A percentile compares a stretch with the other conserved stretches of the same genome.
These are phyloP conservation scores for Viola odorata DNA, from an alignment of 345 rosid genomes.

Conservation along the genomic window DNA sequence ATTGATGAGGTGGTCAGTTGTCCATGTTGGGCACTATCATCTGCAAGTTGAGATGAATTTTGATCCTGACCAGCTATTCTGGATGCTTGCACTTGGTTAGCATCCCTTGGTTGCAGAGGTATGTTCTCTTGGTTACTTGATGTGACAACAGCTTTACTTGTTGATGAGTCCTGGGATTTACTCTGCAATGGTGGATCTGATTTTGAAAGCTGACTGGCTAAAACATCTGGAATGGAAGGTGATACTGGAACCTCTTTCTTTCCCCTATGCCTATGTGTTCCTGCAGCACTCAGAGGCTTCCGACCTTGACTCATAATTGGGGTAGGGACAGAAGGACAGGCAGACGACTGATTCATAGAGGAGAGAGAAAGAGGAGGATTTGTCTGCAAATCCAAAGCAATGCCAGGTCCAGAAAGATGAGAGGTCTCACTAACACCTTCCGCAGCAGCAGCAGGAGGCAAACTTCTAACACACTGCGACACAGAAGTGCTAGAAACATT, in stretches of 20 bases:
- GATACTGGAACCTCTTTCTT: constrained; percentile 37
- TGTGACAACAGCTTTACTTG: constrained; percentile 12
- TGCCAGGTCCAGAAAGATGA: constrained; percentile 27
- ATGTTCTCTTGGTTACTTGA: constrained; percentile 1
- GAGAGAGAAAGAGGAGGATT: constrained; percentile 25
- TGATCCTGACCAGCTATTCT: constrained; percentile 3
- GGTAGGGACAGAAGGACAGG: constrained; percentile 16
- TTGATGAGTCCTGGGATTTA: constrained; percentile 20
- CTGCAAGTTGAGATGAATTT: constrained; percentile 14
- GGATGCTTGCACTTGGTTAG: constrained; percentile 16
- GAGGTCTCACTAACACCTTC: constrained; percentile 17
- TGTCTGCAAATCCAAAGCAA: constrained; percentile 28
- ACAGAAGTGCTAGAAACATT: constrained; percentile 23
- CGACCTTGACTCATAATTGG: constrained; percentile 39
- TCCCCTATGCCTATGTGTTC: constrained; percentile 54
- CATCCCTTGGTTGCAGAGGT: constrained; percentile 7
- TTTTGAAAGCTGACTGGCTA: constrained; percentile 44
- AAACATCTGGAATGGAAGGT: constrained; percentile 39
- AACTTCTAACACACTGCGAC: constrained; percentile 12
- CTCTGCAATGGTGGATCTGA: constrained; percentile 23
- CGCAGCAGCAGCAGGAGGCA: constrained; percentile 27
- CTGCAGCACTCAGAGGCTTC: constrained; percentile 38
- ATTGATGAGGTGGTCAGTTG: constrained; percentile 13
- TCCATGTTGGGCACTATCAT: constrained; percentile 11
- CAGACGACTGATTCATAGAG: constrained; percentile 20